phyloP scores from a whole-genome alignment of 306 rosid genomes.

The Cucumis cinereus region DNA sequence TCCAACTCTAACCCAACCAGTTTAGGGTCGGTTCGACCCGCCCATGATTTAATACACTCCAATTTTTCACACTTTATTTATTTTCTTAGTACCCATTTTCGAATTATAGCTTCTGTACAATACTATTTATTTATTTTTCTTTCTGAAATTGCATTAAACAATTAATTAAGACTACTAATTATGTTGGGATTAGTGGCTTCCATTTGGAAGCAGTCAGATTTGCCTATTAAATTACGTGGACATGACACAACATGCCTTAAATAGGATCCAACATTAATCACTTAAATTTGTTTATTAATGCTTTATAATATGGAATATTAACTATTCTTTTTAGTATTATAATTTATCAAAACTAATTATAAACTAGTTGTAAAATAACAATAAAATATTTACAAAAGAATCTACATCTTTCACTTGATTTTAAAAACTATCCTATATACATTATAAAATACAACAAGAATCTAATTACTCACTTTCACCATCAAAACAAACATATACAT shows the following conservation, averaged over 20 bases:
- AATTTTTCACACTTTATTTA: no score
- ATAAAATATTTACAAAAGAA: not conserved
- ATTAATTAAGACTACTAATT: not conserved
- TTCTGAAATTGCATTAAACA: not conserved
- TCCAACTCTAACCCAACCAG: no score
- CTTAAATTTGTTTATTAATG: not conserved
- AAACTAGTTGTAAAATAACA: not conserved
- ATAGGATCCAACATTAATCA: not conserved
- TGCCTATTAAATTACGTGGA: not conserved
- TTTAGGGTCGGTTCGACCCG: no score
- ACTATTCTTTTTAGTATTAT: not conserved
- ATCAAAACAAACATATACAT: no score
- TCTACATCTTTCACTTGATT: not conserved
- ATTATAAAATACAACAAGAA: not conserved
- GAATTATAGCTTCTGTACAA: no score
- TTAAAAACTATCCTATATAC: not conserved
- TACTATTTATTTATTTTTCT: no score
- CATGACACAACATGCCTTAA: conserved; percentile 1
- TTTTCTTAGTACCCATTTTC: no score
- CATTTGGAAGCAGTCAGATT: not conserved
- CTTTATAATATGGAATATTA: not conserved
- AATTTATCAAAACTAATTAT: not conserved
- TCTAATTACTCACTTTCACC: not conserved
- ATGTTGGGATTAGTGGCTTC: conserved; percentile 1
- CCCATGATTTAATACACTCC: no score